Evolutionary conservation across 148 eudicot species (phyloP), one percentile per base, ranked within the genome.

Genomic region (Vaccinium darrowii): DNA sequence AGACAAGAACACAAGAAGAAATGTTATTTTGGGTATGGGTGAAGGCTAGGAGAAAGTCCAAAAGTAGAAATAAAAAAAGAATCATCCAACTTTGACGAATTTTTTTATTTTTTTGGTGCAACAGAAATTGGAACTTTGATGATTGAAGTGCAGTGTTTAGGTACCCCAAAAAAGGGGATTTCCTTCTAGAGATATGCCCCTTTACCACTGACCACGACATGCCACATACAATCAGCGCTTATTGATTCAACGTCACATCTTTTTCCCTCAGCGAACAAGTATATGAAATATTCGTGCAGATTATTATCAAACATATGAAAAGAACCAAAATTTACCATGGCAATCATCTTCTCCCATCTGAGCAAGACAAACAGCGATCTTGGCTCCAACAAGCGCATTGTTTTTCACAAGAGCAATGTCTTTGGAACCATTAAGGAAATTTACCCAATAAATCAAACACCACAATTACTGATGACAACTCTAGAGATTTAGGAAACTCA

Each of bases 331-430:
- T 86, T 86, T 84, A 90, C 92, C 92, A 84, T 62, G 67, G n/a
- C 51, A 84, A 81, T 80, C 72, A 77, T 65, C 72, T 80, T 84
- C 82, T 80, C 84, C 88, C 62, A 94, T 79, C 85, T 88, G 90
- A 51, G 97, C 91, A 65, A 92, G 95, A 83, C 86, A 87, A 81
- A 92, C 91, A 73, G 96, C 95, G 81, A 94, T 92, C 88, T 91
- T 90, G 82, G 99, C 91, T 10, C 97, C 97, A 81, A 92, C 54
- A 21, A 79, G 62, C 49, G 96, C 98, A 87, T 96, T 96, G 80
- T 96, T 96, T 88, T 94, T 96, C 89, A 96, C 93, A 60, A 96
- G 97, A 62, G 94, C 95, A 82, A 94, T 93, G 85, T 94, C 96
- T 93, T 83, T 73, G 69, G 36, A 86, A 73, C 53, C 65, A 83